A percentile compares a stretch with the other conserved stretches of the same genome.
Evolutionary conservation across 1,284 basidiomycete species (phyloP).

Genomic region (Salmacisia buchloeana): DNA sequence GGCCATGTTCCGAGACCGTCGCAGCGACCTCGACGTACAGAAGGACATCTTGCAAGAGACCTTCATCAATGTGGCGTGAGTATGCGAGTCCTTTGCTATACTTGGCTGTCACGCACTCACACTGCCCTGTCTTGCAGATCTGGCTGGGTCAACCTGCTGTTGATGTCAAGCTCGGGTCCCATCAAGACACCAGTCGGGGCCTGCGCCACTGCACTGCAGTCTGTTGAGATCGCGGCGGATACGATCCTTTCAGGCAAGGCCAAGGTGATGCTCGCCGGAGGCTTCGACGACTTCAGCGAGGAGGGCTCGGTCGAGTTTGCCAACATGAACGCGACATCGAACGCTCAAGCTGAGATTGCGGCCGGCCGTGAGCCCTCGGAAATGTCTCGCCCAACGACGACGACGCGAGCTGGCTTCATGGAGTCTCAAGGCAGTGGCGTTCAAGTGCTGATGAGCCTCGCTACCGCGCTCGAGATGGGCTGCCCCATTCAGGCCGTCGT

Average conservation of each 20-base stretch:
- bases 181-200: conserved; percentile 99
- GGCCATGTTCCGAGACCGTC: conserved; percentile 93
- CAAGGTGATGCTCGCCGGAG: conserved; percentile 98
- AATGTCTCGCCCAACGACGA: conserved; percentile 95
- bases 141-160: conserved; percentile 91
- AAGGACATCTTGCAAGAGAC: conserved; percentile 98
- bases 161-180: conserved; percentile 60
- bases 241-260: conserved; percentile 90
- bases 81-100: not conserved
- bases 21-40: conserved; percentile 93
- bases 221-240: conserved; percentile 94
- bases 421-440: conserved; percentile 95
- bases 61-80: conserved; percentile 38
- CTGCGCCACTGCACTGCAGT: conserved; percentile 95
- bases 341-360: conserved; percentile 90
- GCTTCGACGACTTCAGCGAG: conserved; percentile 95
- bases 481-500: conserved; percentile 87
- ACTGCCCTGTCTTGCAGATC: conserved; percentile 59
- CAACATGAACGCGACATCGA: conserved; percentile 99
- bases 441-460: conserved; percentile 92
- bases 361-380: conserved; percentile 96
- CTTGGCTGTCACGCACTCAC: conserved; percentile 55
- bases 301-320: conserved; percentile 90
- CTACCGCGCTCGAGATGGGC: conserved; percentile 89
- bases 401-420: conserved; percentile 69